Base-by-base conservation (phyloP, 768 basidiomycete genomes). In the Phylloporus sp. region DNA sequence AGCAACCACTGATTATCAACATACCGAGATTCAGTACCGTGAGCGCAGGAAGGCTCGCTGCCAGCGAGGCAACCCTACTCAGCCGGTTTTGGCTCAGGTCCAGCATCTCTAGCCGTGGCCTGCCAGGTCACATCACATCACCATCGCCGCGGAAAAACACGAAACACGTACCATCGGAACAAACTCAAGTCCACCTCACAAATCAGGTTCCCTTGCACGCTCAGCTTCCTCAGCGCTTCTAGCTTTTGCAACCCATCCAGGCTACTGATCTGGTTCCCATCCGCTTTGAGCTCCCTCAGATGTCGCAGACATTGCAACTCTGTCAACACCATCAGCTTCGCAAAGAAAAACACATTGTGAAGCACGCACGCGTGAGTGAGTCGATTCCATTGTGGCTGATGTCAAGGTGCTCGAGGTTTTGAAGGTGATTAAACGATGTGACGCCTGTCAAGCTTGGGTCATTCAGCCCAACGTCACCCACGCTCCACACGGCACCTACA, bases 371-470 rank as follows among this genome's bases (percentile, higher is more conserved):
- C 44, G 77, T 80, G 50, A 98, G 74, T 8, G 90, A 90, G 54
- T 95, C 92, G 47, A 98, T 78, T 57, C 90, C 80, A 69, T 98
- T 98, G 62, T 82, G 69, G 67, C 91, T 93, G 55, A 99, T 84
- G 72, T 99, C 93, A 63, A 99, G 78, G 61, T 80, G 82, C 71
- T 94, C 91, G 36, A 99, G 77, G 65, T 91, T 89, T 31, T 77
- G 73, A 61, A 99, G 76, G 69, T 97, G 93, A 65, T 79, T 78
- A 70, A 91, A 95, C 23, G 94, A 92, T 29, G 93, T 93, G 58
- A 95, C 73, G 56, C 84, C 80, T 60, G 91, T 89, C 59, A 98
- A 77, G 59, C 91, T 91, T 69, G 27, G 58, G 47, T 58, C 45
- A 22, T n/a, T 59, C 59, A 59, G 57, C 3, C 39, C 45, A 56